Percentiles rank a stretch among this genome's conserved stretches.
Evolutionary conservation across 768 basidiomycete genomes (phyloP).

Genomic region (Kwoniella sp.): DNA sequence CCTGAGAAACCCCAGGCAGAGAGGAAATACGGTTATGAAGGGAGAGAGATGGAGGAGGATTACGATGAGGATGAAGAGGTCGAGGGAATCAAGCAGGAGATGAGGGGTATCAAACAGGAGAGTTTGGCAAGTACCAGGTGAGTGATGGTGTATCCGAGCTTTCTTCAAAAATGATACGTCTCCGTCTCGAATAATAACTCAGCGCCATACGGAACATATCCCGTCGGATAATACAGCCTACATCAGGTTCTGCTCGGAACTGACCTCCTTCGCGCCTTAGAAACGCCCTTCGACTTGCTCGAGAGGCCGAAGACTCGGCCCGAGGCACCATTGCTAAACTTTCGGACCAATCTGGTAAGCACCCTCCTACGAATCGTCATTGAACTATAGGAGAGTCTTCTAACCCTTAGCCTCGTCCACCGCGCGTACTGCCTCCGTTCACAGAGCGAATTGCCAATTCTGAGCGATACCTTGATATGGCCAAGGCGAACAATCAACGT

Average conservation of each 20-base stretch:
- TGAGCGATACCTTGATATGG: constrained; percentile 88
- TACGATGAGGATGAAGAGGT: constrained; percentile 60
- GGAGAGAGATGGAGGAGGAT: constrained; percentile 64
- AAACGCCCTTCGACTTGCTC: constrained; percentile 87
- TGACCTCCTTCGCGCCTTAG: no score
- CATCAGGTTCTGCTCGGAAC: no score
- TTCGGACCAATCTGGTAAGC: constrained; percentile 88
- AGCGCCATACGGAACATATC: no score
- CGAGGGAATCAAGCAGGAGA: constrained; percentile 93
- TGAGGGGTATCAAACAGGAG: constrained; percentile 85
- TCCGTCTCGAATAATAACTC: no score
- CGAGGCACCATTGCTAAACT: constrained; percentile 77
- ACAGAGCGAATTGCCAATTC: constrained; percentile 75
- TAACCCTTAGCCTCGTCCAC: no score
- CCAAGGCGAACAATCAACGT: constrained; percentile 79
- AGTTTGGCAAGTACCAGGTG: constrained; percentile 76
- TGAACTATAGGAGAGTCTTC: no score
- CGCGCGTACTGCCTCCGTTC: not conserved
- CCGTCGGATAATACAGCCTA: no score
- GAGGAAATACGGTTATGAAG: constrained; percentile 51
- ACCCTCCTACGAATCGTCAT: not conserved
- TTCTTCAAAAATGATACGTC: no score
- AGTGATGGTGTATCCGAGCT: constrained; percentile 11
- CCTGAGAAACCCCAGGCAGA: constrained; percentile 32
- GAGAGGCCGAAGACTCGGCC: constrained; percentile 96